Conservation (phyloP, 2,329 filamentous ascomycete species). For the Aspergillus caelatus region DNA sequence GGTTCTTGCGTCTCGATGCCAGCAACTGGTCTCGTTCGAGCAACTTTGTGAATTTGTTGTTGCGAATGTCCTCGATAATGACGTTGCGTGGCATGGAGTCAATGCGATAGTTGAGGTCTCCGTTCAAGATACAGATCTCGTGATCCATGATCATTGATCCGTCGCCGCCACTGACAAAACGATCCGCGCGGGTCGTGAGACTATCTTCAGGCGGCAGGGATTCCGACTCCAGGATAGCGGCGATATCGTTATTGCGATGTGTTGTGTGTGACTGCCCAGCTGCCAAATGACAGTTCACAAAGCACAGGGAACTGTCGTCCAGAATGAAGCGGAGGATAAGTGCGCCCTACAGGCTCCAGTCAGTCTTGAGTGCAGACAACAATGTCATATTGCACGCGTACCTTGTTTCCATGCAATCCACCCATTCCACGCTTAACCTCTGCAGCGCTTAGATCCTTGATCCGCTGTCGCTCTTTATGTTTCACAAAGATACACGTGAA, state of each 20-base stretch:
- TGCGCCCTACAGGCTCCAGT: conserved; percentile 61
- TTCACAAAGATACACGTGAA: conserved; percentile 97
- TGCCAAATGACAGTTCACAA: conserved; percentile 96
- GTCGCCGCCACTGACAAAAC: conserved; percentile 88
- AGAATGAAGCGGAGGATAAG: conserved; percentile 88
- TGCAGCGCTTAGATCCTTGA: conserved; percentile 74
- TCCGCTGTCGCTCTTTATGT: conserved; percentile 71
- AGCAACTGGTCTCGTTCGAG: conserved; percentile 93
- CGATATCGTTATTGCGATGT: conserved; percentile 88
- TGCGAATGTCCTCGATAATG: conserved; percentile 81
- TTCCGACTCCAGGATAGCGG: conserved; percentile 80
- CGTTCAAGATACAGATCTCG: conserved; percentile 95
- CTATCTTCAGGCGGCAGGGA: conserved; percentile 75
- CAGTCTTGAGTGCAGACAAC: neutral
- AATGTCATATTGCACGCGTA: conserved; percentile 28
- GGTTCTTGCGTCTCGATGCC: conserved; percentile 84
- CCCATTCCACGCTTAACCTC: conserved; percentile 97
- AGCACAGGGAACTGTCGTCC: conserved; percentile 92
- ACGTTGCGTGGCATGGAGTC: conserved; percentile 95
- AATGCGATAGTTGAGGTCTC: conserved; percentile 97
- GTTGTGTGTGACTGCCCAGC: conserved; percentile 90
- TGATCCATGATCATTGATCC: conserved; percentile 94
- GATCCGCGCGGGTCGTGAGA: conserved; percentile 68
- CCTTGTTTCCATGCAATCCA: conserved; percentile 91
- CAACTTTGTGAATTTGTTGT: conserved; percentile 79